Evolutionary conservation across 306 rosid genomes (phyloP).

Genomic region (Urtica urens): DNA sequence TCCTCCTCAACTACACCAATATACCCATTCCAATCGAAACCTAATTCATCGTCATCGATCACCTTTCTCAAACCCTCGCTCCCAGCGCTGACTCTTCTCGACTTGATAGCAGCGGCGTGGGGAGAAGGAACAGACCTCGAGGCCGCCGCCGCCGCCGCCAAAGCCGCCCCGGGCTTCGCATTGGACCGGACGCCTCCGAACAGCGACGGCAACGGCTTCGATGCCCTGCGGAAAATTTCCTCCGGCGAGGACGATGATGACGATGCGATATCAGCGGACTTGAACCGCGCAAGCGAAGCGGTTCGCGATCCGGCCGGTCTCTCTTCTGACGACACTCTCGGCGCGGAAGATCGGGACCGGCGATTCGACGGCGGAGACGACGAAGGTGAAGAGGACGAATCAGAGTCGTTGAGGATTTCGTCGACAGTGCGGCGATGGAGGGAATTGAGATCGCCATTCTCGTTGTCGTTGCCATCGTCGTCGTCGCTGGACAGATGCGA

Average conservation of each 20-base stretch:
- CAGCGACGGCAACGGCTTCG: slow-evolving; percentile 56
- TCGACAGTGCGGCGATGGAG: slow-evolving; percentile 64
- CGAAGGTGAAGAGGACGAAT: slow-evolving; percentile 43
- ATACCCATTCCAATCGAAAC: slow-evolving; percentile 29
- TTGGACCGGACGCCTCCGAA: slow-evolving; percentile 56
- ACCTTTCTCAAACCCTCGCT: slow-evolving; percentile 25
- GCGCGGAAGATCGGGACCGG: slow-evolving; percentile 5
- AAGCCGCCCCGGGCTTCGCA: slow-evolving; percentile 88
- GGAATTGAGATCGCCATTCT: slow-evolving; percentile 8
- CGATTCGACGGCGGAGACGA: slow-evolving; percentile 30
- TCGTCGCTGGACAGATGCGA: slow-evolving; percentile 35
- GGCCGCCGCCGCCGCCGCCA: slow-evolving; percentile 89
- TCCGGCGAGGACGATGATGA: slow-evolving; percentile 18
- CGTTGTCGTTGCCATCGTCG: slow-evolving; percentile 12
- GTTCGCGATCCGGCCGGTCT: slow-evolving; percentile 21
- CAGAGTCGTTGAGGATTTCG: slow-evolving; percentile 79
- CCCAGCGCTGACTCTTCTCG: slow-evolving; percentile 45
- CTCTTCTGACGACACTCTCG: slow-evolving; percentile 4
- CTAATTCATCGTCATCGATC: slow-evolving; percentile 20
- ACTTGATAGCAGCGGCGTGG: slow-evolving; percentile 76
- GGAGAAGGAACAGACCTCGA: slow-evolving; percentile 76
- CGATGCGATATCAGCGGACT: slow-evolving; percentile 28
- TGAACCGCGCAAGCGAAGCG: slow-evolving; percentile 25
- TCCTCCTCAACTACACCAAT: slow-evolving; percentile 12
- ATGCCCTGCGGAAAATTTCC: slow-evolving; percentile 28